Base-by-base conservation (phyloP, 192 early-diverging fungal genomes). In the Coemansia sp. region DNA sequence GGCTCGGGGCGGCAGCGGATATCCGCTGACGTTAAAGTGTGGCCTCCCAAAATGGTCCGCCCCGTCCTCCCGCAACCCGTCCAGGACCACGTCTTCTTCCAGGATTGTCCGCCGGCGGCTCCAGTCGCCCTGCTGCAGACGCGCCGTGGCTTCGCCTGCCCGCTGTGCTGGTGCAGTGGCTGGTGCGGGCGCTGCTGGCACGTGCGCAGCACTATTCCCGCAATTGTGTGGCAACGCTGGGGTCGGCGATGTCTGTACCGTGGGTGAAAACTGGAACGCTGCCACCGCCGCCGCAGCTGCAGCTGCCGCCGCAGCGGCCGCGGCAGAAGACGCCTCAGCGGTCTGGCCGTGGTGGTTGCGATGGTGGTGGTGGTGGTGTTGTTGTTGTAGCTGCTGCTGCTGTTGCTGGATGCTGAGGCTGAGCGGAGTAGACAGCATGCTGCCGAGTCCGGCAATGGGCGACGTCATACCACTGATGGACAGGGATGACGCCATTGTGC, bases 1-100 rank as follows among this genome's bases (percentile, higher is more conserved):
- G 2, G 38, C 47, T 2, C 11, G 23, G 5, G 48, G 17, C 0
- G 69, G 69, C 43, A 66, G 51, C 26, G 54, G 54, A 30, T 73
- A 73, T 10, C 47, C 46, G 14, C 32, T 13, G 13, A 58, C 53
- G 38, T 73, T 63, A 13, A 61, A 65, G 7, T 65, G 36, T 18
- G 69, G 69, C 11, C 69, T 52, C 3, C 69, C 69, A 38, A 73
- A 73, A 32, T 30, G 52, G 33, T 73, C 69, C 0, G 56, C 62
- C 4, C 62, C 69, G 9, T 65, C 62, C 7, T 57, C 40, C 13
- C 46, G 46, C 35, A 73, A 58, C 11, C 54, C 63, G 21, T 57
- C 57, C 21, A 73, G 54, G 18, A 73, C 69, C 31, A 45, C 31
- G 26, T 73, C 62, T 21, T 73, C 69, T 22, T 73, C 69, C 16